Percentiles rank a stretch among this genome's conserved stretches.
Evolutionary conservation across 805 yeast species (phyloP).

Genomic region (Wickerhamiella parazyma): DNA sequence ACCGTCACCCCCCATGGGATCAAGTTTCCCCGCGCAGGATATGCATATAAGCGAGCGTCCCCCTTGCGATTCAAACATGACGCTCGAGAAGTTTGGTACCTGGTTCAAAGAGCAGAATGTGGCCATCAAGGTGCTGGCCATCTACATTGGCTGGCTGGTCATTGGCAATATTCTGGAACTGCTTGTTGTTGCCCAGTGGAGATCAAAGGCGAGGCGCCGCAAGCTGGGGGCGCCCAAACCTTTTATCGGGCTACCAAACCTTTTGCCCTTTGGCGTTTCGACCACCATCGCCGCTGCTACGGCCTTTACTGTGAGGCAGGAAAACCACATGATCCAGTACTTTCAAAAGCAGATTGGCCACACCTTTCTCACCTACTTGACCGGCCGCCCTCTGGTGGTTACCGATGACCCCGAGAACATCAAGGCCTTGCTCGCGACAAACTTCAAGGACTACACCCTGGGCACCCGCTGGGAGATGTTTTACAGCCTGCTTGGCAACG

Average conservation of each 20-base stretch:
- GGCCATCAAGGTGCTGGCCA: neutral
- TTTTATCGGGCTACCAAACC: neutral
- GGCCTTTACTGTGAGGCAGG: neutral
- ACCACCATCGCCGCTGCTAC: constrained; percentile 1
- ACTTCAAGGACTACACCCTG: constrained; percentile 23
- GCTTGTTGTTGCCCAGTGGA: neutral
- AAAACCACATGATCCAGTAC: constrained; percentile 6
- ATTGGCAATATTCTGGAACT: constrained; percentile 2
- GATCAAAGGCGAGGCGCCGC: neutral
- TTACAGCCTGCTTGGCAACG: constrained; percentile 23
- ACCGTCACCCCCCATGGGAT: neutral
- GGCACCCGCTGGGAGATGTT: constrained; percentile 22
- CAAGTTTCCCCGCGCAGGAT: neutral
- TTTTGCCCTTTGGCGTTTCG: constrained; percentile 1
- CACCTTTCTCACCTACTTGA: constrained; percentile 1
- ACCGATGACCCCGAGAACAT: constrained; percentile 26
- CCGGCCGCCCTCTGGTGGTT: constrained; percentile 7
- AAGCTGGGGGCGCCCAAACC: neutral
- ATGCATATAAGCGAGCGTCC: neutral
- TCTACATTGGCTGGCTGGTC: neutral
- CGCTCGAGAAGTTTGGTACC: neutral
- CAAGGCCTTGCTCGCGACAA: constrained; percentile 24
- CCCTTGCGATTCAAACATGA: neutral
- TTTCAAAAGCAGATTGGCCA: neutral
- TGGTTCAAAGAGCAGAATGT: constrained; percentile 3